These are phyloP conservation scores for Echinochloa phyllopogon DNA, from an alignment of 176 grass and related monocot genomes.

Conservation along the genomic window DNA sequence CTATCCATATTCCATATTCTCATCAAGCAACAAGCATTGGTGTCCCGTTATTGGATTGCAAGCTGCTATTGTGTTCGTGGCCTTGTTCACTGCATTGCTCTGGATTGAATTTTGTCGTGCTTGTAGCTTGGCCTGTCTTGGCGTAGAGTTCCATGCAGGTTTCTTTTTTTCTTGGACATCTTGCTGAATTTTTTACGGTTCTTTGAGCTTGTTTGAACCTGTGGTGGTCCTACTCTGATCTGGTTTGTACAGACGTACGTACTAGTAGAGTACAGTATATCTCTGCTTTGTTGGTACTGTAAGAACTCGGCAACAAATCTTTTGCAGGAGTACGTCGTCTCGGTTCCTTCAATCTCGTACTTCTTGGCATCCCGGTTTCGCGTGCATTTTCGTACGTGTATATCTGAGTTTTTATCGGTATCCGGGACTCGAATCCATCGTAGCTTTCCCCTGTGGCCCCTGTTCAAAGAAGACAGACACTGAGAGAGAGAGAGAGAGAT, in stretches of 20 bases:
- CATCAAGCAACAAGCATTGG: background rate
- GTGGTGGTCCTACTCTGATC: conserved; percentile 21
- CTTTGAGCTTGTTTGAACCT: conserved; percentile 25
- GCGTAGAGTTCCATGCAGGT: conserved; percentile 19
- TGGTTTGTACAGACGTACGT: background rate
- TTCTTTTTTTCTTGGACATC: conserved; percentile 1
- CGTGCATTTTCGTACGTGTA: background rate
- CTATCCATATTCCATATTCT: background rate
- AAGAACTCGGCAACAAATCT: background rate
- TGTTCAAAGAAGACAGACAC: conserved; percentile 3
- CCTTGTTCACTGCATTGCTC: background rate
- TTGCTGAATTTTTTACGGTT: background rate
- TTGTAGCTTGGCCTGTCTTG: background rate
- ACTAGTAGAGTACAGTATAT: background rate
- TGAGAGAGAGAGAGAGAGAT: no score
- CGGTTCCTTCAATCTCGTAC: background rate
- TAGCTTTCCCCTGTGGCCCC: background rate
- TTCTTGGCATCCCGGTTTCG: background rate
- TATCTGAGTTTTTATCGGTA: background rate
- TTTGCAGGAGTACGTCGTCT: background rate
- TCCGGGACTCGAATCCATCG: background rate
- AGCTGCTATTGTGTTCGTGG: background rate
- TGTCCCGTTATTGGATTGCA: background rate
- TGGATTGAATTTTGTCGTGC: background rate
- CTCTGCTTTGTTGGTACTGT: conserved; percentile 20